A percentile compares a stretch with the other conserved stretches of the same genome.
Evolutionary conservation across 2,329 filamentous ascomycete species (phyloP).

Genomic region (Penicillium fuscoglaucum): DNA sequence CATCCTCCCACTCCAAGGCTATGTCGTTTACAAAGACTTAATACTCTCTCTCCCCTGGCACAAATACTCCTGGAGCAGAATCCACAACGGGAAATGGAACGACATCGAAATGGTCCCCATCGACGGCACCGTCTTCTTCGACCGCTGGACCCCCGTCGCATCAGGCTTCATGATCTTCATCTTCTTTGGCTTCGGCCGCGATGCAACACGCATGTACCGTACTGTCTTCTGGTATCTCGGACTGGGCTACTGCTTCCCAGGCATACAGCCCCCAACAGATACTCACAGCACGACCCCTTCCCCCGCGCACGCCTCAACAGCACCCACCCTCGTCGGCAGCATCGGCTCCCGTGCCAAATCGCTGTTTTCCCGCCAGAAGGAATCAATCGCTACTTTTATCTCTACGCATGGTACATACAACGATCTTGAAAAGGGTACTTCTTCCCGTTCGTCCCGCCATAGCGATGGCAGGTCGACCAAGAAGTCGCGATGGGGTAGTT

Average conservation of each 20-base stretch:
- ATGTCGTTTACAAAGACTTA: slow-evolving; percentile 51
- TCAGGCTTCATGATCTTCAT: slow-evolving; percentile 58
- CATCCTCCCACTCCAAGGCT: slow-evolving; percentile 56
- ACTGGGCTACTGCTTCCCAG: slow-evolving; percentile 37
- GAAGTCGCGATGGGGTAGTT: slow-evolving; percentile 13
- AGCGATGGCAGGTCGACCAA: neutral
- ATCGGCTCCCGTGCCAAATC: slow-evolving; percentile 31
- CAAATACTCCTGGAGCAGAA: slow-evolving; percentile 53
- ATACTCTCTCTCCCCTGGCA: slow-evolving; percentile 36
- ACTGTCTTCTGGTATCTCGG: slow-evolving; percentile 46
- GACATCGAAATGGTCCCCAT: slow-evolving; percentile 51
- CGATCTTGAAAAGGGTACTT: slow-evolving; percentile 27
- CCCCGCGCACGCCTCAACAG: slow-evolving; percentile 7
- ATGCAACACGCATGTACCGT: slow-evolving; percentile 59
- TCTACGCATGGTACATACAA: slow-evolving; percentile 1
- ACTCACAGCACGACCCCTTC: slow-evolving; percentile 7
- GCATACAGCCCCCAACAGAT: slow-evolving; percentile 23
- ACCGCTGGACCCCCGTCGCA: slow-evolving; percentile 59
- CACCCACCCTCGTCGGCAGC: slow-evolving; percentile 23
- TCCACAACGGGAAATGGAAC: slow-evolving; percentile 55
- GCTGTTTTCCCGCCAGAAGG: slow-evolving; percentile 26
- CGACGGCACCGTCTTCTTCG: slow-evolving; percentile 49
- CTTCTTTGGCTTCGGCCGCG: slow-evolving; percentile 65
- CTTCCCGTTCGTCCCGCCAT: neutral
- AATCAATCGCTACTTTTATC: neutral